Conservation (phyloP, 179 eudicot genomes). For the Heliamphora pulchella region DNA sequence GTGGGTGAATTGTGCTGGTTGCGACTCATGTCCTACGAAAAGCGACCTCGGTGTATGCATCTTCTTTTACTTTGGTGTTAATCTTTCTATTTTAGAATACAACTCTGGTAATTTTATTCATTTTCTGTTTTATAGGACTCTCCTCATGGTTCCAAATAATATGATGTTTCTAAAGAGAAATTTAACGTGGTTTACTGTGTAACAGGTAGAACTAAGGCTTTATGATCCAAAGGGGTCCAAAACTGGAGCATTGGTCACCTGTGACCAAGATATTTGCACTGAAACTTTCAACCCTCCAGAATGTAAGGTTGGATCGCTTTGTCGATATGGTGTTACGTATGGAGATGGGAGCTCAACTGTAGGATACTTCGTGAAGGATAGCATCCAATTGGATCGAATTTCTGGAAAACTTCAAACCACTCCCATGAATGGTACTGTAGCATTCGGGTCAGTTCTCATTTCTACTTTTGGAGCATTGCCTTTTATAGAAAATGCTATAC, state of each 20-base stretch:
- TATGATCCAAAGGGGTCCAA: constrained; percentile 57
- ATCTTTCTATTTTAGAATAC: neutral
- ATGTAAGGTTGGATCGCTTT: constrained; percentile 41
- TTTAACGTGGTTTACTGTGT: neutral
- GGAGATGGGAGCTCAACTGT: constrained; percentile 73
- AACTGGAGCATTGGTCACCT: constrained; percentile 36
- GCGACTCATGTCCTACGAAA: constrained; percentile 61
- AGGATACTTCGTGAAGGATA: constrained; percentile 65
- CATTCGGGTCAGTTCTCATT: constrained; percentile 59
- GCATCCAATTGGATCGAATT: constrained; percentile 35
- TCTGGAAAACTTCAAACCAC: constrained; percentile 43
- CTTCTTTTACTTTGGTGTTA: constrained; percentile 18
- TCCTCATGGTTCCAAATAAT: neutral
- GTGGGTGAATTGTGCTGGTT: constrained; percentile 88
- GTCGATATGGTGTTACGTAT: constrained; percentile 56
- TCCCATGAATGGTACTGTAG: constrained; percentile 43
- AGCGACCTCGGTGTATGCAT: constrained; percentile 64
- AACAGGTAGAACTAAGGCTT: constrained; percentile 51
- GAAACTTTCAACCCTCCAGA: constrained; percentile 34
- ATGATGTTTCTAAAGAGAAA: neutral
- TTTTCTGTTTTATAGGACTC: neutral
- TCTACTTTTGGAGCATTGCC: neutral
- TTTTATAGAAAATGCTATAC: neutral
- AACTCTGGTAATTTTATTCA: neutral
- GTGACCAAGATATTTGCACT: constrained; percentile 53